Conservation (phyloP, 345 rosid genomes). For the Rhizophora apiculata region DNA sequence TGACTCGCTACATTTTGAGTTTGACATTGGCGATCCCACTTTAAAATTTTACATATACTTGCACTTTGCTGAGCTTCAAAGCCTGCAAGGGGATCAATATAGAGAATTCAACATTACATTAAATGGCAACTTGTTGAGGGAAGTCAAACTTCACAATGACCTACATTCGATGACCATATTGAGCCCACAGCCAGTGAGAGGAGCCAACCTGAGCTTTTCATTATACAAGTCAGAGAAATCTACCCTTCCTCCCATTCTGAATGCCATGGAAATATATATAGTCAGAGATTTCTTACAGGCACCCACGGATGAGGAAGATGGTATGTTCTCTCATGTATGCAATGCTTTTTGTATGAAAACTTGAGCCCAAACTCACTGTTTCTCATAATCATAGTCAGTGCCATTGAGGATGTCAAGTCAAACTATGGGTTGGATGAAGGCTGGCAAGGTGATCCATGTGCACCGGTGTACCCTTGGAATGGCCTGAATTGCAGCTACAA, state of each 20-base stretch:
- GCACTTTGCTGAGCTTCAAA: slow-evolving; percentile 37
- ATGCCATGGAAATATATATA: slow-evolving; percentile 32
- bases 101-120: slow-evolving; percentile 23
- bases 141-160: slow-evolving; percentile 14
- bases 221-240: slow-evolving; percentile 21
- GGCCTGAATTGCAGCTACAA: slow-evolving; percentile 28
- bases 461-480: slow-evolving; percentile 22
- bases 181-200: slow-evolving; percentile 16
- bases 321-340: slow-evolving; percentile 10
- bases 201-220: slow-evolving; percentile 21
- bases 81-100: neutral
- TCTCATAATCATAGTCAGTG: slow-evolving; percentile 8
- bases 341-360: neutral
- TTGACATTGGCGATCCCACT: slow-evolving; percentile 18
- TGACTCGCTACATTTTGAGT: slow-evolving; percentile 9
- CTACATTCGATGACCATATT: slow-evolving; percentile 13
- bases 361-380: neutral
- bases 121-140: slow-evolving; percentile 13
- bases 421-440: slow-evolving; percentile 10
- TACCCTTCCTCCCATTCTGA: slow-evolving; percentile 31
- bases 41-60: slow-evolving; percentile 11
- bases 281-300: slow-evolving; percentile 8
- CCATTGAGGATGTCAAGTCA: slow-evolving; percentile 28
- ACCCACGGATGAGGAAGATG: slow-evolving; percentile 26
- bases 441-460: slow-evolving; percentile 39